phyloP scores from a whole-genome alignment of 768 basidiomycete genomes.

The Termitomyces sp. region DNA sequence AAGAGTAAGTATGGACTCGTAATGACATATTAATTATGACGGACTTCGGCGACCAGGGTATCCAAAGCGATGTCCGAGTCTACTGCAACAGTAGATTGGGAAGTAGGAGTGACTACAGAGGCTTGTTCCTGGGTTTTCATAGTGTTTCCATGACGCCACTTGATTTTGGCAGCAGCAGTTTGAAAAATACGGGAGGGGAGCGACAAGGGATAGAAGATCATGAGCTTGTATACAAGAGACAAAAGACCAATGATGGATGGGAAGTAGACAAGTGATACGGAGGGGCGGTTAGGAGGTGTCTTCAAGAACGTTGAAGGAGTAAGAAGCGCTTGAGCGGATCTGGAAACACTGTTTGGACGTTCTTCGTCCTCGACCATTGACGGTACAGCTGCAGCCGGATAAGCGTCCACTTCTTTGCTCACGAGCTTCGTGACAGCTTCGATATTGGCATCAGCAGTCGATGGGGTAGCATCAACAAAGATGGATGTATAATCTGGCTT shows the following conservation, averaged over 20 bases:
- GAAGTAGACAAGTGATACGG: constrained; percentile 26
- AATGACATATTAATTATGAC: constrained; percentile 37
- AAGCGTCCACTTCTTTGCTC: constrained; percentile 49
- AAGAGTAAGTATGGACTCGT: constrained; percentile 28
- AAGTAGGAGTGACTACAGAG: not conserved
- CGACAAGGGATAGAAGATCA: constrained; percentile 45
- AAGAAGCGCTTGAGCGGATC: constrained; percentile 28
- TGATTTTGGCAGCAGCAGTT: constrained; percentile 18
- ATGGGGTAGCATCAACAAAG: constrained; percentile 22
- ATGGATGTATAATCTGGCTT: constrained; percentile 24
- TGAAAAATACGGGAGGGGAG: constrained; percentile 38
- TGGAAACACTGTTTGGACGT: constrained; percentile 15
- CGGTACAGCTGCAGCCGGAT: constrained; percentile 39
- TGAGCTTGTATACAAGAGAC: constrained; percentile 41
- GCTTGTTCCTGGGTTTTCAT: constrained; percentile 9
- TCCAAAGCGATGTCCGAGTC: constrained; percentile 24
- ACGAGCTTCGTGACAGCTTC: constrained; percentile 16
- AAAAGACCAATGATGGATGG: constrained; percentile 38
- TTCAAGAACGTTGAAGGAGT: constrained; percentile 13
- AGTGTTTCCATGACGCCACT: constrained; percentile 9
- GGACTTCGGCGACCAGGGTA: constrained; percentile 34
- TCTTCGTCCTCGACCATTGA: constrained; percentile 44
- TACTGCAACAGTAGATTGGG: not conserved
- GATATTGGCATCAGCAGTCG: constrained; percentile 17
- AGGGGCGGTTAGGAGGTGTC: not conserved